Percentiles rank a stretch among this genome's conserved stretches.
Conservation (phyloP, 164 flowering plant genomes). For the Macadamia tetraphylla region DNA sequence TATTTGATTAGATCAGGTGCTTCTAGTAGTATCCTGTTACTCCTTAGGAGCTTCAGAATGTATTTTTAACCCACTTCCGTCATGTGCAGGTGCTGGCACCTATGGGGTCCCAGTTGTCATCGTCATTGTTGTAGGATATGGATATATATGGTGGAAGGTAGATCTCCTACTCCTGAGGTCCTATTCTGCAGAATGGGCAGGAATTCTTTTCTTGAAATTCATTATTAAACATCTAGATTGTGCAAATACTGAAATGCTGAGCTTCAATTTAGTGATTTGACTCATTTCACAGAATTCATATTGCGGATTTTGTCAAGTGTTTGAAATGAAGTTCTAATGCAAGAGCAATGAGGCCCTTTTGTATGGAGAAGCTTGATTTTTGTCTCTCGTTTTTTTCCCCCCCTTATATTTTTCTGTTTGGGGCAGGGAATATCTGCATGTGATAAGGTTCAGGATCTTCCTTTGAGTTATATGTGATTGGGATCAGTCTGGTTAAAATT, state of each 20-base stretch:
- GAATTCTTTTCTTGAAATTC: background rate
- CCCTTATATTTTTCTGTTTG: too few relatives aligned
- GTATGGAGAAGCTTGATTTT: too few relatives aligned
- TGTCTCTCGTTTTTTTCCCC: too few relatives aligned
- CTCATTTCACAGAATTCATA: too few relatives aligned
- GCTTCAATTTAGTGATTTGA: too few relatives aligned
- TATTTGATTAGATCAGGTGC: background rate
- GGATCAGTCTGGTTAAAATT: too few relatives aligned
- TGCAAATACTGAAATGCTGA: background rate
- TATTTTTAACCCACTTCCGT: conserved; percentile 5
- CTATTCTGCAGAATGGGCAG: background rate
- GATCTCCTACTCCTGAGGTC: background rate
- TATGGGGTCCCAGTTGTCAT: conserved; percentile 41
- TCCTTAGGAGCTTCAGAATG: background rate
- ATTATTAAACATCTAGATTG: background rate
- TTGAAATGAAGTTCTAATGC: too few relatives aligned
- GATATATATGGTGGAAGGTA: conserved; percentile 98
- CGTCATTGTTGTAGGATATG: conserved; percentile 62
- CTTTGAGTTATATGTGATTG: too few relatives aligned
- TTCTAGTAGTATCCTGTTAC: background rate
- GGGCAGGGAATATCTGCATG: too few relatives aligned
- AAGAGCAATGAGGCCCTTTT: too few relatives aligned
- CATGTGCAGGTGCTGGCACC: conserved; percentile 47
- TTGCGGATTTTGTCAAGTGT: too few relatives aligned
- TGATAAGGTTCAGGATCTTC: too few relatives aligned